These are phyloP conservation scores for Hymenoscyphus fructigenus DNA, from an alignment of 2,329 filamentous ascomycete genomes.

Conservation along the genomic window DNA sequence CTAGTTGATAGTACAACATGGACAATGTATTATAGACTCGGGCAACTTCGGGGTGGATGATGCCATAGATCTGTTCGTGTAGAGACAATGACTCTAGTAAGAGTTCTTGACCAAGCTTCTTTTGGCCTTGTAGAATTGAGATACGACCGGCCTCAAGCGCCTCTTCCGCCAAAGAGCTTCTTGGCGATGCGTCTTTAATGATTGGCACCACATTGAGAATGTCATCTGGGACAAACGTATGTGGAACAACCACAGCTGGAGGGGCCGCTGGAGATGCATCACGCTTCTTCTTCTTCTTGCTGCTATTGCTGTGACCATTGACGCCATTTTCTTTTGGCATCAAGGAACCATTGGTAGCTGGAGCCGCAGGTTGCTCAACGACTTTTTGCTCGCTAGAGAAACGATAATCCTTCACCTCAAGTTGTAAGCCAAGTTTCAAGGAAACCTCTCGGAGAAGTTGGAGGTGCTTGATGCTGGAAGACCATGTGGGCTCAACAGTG, in stretches of 20 bases:
- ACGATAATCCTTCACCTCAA: slow-evolving; percentile 74
- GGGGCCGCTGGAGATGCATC: slow-evolving; percentile 47
- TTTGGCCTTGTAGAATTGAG: slow-evolving; percentile 92
- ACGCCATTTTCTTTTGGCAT: slow-evolving; percentile 44
- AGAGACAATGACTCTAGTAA: slow-evolving; percentile 93
- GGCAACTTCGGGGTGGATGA: slow-evolving; percentile 93
- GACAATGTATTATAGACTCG: slow-evolving; percentile 93
- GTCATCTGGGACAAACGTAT: slow-evolving; percentile 79
- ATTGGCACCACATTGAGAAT: slow-evolving; percentile 91
- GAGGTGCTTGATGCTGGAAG: slow-evolving; percentile 64
- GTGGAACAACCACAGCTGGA: slow-evolving; percentile 44
- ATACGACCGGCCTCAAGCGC: slow-evolving; percentile 93
- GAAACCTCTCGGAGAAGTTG: slow-evolving; percentile 88
- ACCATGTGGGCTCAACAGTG: slow-evolving; percentile 67
- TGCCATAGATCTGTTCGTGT: slow-evolving; percentile 98
- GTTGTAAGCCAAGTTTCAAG: slow-evolving; percentile 85
- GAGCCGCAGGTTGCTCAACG: slow-evolving; percentile 35
- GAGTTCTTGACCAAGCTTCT: slow-evolving; percentile 92
- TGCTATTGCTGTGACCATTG: slow-evolving; percentile 34
- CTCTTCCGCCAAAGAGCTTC: slow-evolving; percentile 89
- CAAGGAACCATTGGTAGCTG: slow-evolving; percentile 31
- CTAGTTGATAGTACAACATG: slow-evolving; percentile 95
- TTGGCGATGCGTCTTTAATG: slow-evolving; percentile 90
- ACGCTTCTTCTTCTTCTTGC: slow-evolving; percentile 63
- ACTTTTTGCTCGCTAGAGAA: slow-evolving; percentile 52